phyloP scores from a whole-genome alignment of 2,329 filamentous ascomycete species.

The Epicoccum sorghinum region DNA sequence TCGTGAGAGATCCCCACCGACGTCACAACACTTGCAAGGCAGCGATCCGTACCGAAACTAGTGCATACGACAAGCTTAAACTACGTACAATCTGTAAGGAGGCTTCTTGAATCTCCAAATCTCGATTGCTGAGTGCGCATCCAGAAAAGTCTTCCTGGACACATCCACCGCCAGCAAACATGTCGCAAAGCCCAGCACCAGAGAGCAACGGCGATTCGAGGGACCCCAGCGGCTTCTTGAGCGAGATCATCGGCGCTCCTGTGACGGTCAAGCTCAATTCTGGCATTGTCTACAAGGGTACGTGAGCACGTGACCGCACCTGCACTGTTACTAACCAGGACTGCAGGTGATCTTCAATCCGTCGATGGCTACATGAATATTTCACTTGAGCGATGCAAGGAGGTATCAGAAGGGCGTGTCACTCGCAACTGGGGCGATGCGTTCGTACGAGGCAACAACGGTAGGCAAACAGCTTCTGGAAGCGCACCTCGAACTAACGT shows the following conservation, averaged over 20 bases:
- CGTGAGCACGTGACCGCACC: slow-evolving; percentile 6
- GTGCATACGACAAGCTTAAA: neutral
- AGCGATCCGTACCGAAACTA: neutral
- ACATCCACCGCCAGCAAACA: slow-evolving; percentile 13
- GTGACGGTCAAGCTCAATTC: slow-evolving; percentile 98
- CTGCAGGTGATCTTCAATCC: slow-evolving; percentile 85
- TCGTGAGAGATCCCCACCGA: neutral
- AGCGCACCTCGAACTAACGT: slow-evolving; percentile 15
- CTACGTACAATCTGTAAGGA: neutral
- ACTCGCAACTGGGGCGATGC: slow-evolving; percentile 88
- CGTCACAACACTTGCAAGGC: neutral
- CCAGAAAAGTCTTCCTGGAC: slow-evolving; percentile 6
- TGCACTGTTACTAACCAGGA: slow-evolving; percentile 7
- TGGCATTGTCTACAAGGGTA: slow-evolving; percentile 97
- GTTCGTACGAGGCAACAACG: slow-evolving; percentile 95
- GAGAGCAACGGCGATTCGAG: slow-evolving; percentile 75
- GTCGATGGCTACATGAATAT: slow-evolving; percentile 99
- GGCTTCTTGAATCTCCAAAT: too few species aligned
- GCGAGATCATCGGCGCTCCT: slow-evolving; percentile 90
- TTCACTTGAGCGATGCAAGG: slow-evolving; percentile 91
- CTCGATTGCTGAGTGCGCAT: neutral
- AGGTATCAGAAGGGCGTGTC: slow-evolving; percentile 85
- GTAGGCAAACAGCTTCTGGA: slow-evolving; percentile 54
- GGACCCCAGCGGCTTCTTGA: slow-evolving; percentile 91
- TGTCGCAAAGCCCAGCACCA: slow-evolving; percentile 49